Evolutionary conservation across 306 rosid genomes (phyloP).

Genomic region (Glycine latifolia): DNA sequence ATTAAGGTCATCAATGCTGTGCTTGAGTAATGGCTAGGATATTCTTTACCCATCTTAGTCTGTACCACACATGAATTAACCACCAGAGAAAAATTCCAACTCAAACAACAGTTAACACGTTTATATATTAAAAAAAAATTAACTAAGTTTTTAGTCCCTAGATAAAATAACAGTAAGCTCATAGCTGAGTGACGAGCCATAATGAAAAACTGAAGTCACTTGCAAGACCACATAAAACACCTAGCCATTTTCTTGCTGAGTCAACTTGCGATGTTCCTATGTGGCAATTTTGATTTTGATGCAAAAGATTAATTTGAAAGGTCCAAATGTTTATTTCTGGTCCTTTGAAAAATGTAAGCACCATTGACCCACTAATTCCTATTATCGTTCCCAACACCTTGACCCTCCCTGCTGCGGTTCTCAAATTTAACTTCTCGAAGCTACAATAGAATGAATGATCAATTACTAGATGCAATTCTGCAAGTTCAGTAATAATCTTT

Average conservation of each 20-base stretch:
- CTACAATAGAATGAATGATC: background rate
- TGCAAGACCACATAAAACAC: background rate
- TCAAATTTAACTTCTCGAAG: constrained; percentile 4
- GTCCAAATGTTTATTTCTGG: constrained; percentile 29
- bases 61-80: background rate
- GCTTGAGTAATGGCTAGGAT: background rate
- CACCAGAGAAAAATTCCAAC: background rate
- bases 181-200: background rate
- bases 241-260: background rate
- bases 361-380: constrained; percentile 57
- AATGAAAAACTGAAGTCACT: background rate
- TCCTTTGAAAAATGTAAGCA: constrained; percentile 53
- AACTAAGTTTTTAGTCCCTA: background rate
- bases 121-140: background rate
- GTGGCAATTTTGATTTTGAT: background rate
- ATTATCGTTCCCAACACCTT: constrained; percentile 50
- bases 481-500: background rate
- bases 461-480: background rate
- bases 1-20: background rate
- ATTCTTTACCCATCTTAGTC: background rate
- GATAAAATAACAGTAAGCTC: background rate
- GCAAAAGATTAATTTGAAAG: constrained; percentile 16
- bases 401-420: constrained; percentile 43
- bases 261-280: background rate
- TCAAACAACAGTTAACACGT: background rate